A percentile compares a stretch with the other conserved stretches of the same genome.
Conservation (phyloP, 306 rosid species). For the Styphnolobium japonicum region DNA sequence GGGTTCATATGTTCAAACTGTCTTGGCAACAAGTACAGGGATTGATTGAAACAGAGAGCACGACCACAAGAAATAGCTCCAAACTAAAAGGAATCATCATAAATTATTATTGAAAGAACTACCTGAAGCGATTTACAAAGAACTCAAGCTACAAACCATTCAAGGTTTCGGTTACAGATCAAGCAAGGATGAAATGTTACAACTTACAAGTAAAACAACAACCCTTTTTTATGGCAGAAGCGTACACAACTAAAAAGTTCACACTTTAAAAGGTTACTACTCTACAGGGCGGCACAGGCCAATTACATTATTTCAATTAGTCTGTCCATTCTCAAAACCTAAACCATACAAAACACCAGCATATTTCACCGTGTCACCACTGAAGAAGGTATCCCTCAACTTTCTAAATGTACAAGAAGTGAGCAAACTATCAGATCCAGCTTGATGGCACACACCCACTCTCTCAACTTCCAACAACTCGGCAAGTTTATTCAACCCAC, state of each 20-base stretch:
- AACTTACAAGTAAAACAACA: not conserved
- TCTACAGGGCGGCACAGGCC: too few relatives aligned
- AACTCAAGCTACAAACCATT: constrained; percentile 11
- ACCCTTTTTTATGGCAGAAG: not conserved
- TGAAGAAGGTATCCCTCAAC: constrained; percentile 9
- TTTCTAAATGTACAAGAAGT: constrained; percentile 8
- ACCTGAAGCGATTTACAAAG: not conserved
- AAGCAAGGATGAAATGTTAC: constrained; percentile 6
- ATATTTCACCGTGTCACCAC: not conserved
- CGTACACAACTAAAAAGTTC: not conserved
- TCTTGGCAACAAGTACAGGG: not conserved
- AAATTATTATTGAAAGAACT: not conserved
- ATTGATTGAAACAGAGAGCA: not conserved
- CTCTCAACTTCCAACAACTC: constrained; percentile 14
- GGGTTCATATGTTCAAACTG: too few relatives aligned
- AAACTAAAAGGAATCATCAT: not conserved
- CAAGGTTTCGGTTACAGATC: not conserved
- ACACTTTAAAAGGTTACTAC: too few relatives aligned
- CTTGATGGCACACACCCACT: constrained; percentile 11
- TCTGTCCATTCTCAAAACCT: constrained; percentile 1
- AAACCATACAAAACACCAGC: not conserved
- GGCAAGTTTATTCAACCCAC: not conserved
- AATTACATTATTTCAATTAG: constrained; percentile 7
- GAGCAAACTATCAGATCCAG: constrained; percentile 6
- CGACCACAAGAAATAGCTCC: not conserved